A percentile compares a stretch with the other conserved stretches of the same genome.
Evolutionary conservation across 345 rosid species (phyloP).

Genomic region (Corchorus capsularis): DNA sequence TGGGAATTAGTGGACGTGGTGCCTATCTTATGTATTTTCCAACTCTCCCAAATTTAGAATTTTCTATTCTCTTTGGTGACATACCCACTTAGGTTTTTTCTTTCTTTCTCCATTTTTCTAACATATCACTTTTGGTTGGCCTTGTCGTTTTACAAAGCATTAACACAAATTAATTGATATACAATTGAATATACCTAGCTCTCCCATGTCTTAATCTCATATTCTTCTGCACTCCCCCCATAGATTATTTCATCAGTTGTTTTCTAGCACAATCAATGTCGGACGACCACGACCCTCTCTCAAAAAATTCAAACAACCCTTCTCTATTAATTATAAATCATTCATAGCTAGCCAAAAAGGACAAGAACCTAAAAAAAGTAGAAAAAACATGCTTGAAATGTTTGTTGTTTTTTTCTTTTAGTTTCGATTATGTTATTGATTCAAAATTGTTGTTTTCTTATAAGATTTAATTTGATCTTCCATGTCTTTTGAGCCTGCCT

Average conservation of each 20-base stretch:
- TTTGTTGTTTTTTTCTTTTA: background rate
- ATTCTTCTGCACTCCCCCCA: background rate
- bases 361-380: slow-evolving; percentile 20
- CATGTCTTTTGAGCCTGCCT: slow-evolving; percentile 15
- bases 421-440: background rate
- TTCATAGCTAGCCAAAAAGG: background rate
- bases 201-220: slow-evolving; percentile 12
- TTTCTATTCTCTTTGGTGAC: slow-evolving; percentile 26
- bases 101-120: slow-evolving; percentile 31
- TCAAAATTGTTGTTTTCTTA: background rate
- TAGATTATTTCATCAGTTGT: background rate
- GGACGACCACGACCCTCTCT: background rate
- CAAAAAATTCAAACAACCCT: slow-evolving; percentile 1
- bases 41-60: slow-evolving; percentile 24
- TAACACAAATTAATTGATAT: background rate
- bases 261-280: background rate
- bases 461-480: slow-evolving; percentile 5
- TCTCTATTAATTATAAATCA: background rate
- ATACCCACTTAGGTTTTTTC: slow-evolving; percentile 28
- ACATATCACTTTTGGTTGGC: slow-evolving; percentile 29
- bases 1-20: slow-evolving; percentile 26
- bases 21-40: slow-evolving; percentile 21
- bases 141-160: slow-evolving; percentile 40
- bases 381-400: slow-evolving; percentile 10
- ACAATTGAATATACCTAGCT: slow-evolving; percentile 12